A percentile compares a stretch with the other conserved stretches of the same genome.
Conservation (phyloP, 2,329 filamentous ascomycete genomes). For the Aciculosporium take region DNA sequence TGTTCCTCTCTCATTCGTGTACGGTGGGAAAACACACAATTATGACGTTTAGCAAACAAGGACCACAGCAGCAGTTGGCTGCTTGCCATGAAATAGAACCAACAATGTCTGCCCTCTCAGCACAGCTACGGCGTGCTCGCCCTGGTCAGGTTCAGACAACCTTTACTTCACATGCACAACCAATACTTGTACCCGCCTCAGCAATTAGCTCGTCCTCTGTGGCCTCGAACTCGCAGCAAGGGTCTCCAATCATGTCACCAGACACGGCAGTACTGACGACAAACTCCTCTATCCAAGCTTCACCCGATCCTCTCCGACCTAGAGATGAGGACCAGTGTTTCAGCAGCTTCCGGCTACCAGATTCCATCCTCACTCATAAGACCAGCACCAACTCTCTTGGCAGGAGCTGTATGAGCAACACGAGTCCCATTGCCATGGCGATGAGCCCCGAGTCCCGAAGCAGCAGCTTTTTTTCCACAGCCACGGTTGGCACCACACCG, state of each 20-base stretch:
- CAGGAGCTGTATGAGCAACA: conserved; percentile 41
- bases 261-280: conserved; percentile 38
- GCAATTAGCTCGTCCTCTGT: conserved; percentile 42
- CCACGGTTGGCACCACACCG: conserved; percentile 2
- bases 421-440: conserved; percentile 39
- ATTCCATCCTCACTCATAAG: conserved; percentile 49
- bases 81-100: conserved; percentile 15
- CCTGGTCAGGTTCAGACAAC: conserved; percentile 35
- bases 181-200: conserved; percentile 28
- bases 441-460: conserved; percentile 11
- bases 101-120: conserved; percentile 28
- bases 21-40: conserved; percentile 10
- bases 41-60: conserved; percentile 14
- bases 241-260: conserved; percentile 44
- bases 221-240: conserved; percentile 39
- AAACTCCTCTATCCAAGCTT: conserved; percentile 50
- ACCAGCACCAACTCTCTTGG: conserved; percentile 49
- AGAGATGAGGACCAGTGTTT: conserved; percentile 38
- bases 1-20: conserved; percentile 9
- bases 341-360: conserved; percentile 54
- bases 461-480: conserved; percentile 6
- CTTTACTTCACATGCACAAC: conserved; percentile 16
- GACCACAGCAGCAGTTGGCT: conserved; percentile 11
- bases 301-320: conserved; percentile 47
- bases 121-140: conserved; percentile 27